Evolutionary conservation across 352 stramenopile genomes (phyloP).

Genomic region (Globisporangium barbulae): DNA sequence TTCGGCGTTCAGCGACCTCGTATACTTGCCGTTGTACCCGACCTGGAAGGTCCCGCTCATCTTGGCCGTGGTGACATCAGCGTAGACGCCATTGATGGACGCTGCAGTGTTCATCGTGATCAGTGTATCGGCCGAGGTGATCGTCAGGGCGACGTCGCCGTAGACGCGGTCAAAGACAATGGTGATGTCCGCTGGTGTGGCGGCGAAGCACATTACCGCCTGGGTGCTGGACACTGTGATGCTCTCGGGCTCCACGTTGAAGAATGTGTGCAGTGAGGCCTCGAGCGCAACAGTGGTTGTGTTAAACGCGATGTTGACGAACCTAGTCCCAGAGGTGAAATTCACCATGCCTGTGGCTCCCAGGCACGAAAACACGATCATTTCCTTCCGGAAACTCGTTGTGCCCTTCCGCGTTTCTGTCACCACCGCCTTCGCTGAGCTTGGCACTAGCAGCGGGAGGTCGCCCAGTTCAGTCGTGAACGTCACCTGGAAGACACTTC

Average conservation of each 20-base stretch:
- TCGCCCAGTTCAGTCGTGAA: slow-evolving; percentile 53
- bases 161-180: slow-evolving; percentile 70
- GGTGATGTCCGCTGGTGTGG: slow-evolving; percentile 28
- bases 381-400: slow-evolving; percentile 68
- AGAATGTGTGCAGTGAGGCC: slow-evolving; percentile 41
- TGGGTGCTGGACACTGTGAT: slow-evolving; percentile 57
- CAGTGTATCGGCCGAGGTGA: slow-evolving; percentile 18
- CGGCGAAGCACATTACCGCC: slow-evolving; percentile 33
- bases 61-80: slow-evolving; percentile 28
- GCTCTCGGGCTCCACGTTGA: slow-evolving; percentile 48
- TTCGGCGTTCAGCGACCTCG: slow-evolving; percentile 60
- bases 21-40: slow-evolving; percentile 59
- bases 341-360: slow-evolving; percentile 30
- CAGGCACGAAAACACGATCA: slow-evolving; percentile 51
- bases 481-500: slow-evolving; percentile 40
- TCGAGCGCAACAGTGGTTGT: slow-evolving; percentile 31
- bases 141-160: slow-evolving; percentile 35
- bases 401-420: slow-evolving; percentile 25
- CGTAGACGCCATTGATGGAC: slow-evolving; percentile 62
- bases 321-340: slow-evolving; percentile 24
- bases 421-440: slow-evolving; percentile 24
- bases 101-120: slow-evolving; percentile 25
- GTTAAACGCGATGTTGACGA: slow-evolving; percentile 18
- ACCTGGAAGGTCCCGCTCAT: slow-evolving; percentile 85
- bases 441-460: slow-evolving; percentile 34